Conservation (phyloP, 768 basidiomycete species). For the Filobasidium floriforme region DNA sequence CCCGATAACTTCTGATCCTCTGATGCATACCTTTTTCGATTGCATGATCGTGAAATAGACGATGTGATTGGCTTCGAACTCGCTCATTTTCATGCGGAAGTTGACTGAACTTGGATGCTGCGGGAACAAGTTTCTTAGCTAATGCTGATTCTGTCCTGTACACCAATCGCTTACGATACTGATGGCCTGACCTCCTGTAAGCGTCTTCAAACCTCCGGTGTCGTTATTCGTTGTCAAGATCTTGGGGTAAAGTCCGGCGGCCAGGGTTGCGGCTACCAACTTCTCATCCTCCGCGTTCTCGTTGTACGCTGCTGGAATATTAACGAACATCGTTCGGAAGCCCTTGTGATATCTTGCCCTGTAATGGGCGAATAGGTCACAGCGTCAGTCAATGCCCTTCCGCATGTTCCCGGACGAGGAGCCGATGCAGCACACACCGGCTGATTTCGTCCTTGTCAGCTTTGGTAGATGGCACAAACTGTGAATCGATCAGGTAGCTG, state of each 20-base stretch:
- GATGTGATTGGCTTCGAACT: conserved; percentile 68
- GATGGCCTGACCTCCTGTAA: conserved; percentile 67
- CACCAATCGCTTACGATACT: conserved; percentile 50
- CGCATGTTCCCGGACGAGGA: no score
- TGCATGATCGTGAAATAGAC: conserved; percentile 90
- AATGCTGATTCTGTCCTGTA: background rate
- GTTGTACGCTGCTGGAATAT: conserved; percentile 64
- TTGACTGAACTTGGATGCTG: conserved; percentile 86
- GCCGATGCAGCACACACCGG: conserved; percentile 47
- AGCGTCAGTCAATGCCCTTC: conserved; percentile 1
- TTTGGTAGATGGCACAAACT: conserved; percentile 65
- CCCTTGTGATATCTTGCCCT: conserved; percentile 70
- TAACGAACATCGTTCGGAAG: conserved; percentile 62
- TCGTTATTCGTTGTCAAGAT: conserved; percentile 62
- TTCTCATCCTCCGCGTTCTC: conserved; percentile 55
- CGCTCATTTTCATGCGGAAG: conserved; percentile 58
- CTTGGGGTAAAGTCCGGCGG: conserved; percentile 85
- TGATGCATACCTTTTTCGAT: conserved; percentile 65
- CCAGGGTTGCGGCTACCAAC: conserved; percentile 71
- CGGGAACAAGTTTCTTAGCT: background rate
- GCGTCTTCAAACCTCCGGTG: conserved; percentile 63
- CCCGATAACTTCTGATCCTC: background rate
- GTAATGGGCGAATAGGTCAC: conserved; percentile 6
- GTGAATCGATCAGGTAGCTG: conserved; percentile 81
- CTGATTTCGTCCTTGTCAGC: conserved; percentile 63